Evolutionary conservation across 768 basidiomycete genomes (phyloP).

Genomic region (Agrocybe pediades): DNA sequence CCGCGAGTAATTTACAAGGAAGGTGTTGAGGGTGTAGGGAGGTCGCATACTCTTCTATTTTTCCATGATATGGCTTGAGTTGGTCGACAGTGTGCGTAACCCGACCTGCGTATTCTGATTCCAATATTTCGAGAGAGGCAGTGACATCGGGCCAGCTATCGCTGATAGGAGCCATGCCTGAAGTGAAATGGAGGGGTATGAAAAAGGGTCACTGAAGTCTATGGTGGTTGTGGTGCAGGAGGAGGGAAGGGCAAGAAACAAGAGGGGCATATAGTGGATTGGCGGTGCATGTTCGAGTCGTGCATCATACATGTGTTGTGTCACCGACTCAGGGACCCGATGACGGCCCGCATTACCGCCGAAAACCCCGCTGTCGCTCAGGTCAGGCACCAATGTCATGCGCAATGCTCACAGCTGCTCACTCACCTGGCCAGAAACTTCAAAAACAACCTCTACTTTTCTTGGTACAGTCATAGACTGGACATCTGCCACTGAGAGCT

Average conservation of each 20-base stretch:
- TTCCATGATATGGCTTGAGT: slow-evolving; percentile 30
- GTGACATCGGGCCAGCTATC: slow-evolving; percentile 39
- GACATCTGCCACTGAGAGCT: too few species aligned
- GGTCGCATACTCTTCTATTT: slow-evolving; percentile 34
- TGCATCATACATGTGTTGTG: slow-evolving; percentile 20
- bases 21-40: slow-evolving; percentile 32
- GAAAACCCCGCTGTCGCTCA: slow-evolving; percentile 3
- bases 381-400: not conserved
- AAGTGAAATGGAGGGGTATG: slow-evolving; percentile 9
- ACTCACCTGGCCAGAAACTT: not conserved
- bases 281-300: slow-evolving; percentile 26
- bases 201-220: not conserved
- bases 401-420: not conserved
- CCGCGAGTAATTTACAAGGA: slow-evolving; percentile 31
- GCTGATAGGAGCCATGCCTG: slow-evolving; percentile 34
- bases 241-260: slow-evolving; percentile 14
- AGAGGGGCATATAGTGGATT: slow-evolving; percentile 5
- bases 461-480: too few species aligned
- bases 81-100: slow-evolving; percentile 38
- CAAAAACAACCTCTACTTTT: too few species aligned
- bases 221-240: slow-evolving; percentile 4
- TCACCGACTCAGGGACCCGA: slow-evolving; percentile 17
- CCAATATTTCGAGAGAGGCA: slow-evolving; percentile 35
- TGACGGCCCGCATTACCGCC: slow-evolving; percentile 23
- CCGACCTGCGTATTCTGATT: slow-evolving; percentile 33